Percentiles rank a stretch among this genome's conserved stretches.
phyloP scores from a whole-genome alignment of 2,329 filamentous ascomycete genomes.

The Bipolaris gigantea region DNA sequence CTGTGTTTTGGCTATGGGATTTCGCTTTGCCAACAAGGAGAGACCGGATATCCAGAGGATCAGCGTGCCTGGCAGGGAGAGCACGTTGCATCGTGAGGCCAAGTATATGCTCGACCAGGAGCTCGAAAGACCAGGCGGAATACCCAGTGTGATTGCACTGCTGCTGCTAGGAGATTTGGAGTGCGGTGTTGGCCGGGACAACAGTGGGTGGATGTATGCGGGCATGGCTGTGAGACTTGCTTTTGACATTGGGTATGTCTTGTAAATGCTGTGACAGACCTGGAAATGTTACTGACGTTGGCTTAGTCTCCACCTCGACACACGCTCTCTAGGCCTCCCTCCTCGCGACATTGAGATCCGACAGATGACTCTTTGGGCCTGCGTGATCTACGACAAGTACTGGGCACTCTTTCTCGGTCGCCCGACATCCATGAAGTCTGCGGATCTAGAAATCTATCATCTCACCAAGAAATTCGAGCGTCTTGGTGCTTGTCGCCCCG shows the following conservation, averaged over 20 bases:
- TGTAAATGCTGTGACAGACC: too few relatives aligned
- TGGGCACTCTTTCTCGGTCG: conserved; percentile 60
- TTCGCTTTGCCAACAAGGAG: conserved; percentile 54
- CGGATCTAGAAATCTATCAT: conserved; percentile 55
- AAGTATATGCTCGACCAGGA: conserved; percentile 59
- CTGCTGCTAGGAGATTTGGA: conserved; percentile 58
- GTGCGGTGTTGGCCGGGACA: conserved; percentile 57
- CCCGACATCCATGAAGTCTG: conserved; percentile 57
- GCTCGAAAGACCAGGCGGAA: conserved; percentile 56
- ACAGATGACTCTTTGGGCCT: conserved; percentile 57
- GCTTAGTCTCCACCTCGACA: conserved; percentile 54
- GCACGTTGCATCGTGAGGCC: conserved; percentile 57
- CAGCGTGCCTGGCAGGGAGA: conserved; percentile 53
- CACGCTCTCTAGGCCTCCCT: conserved; percentile 47
- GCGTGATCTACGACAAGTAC: conserved; percentile 57
- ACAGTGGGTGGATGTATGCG: conserved; percentile 58
- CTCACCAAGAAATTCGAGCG: conserved; percentile 52
- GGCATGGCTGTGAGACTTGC: conserved; percentile 45
- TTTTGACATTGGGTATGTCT: conserved; percentile 31
- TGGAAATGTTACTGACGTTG: too few relatives aligned
- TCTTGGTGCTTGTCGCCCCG: conserved; percentile 45
- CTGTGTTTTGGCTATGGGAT: conserved; percentile 56
- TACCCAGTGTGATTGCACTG: conserved; percentile 57
- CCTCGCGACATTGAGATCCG: conserved; percentile 54
- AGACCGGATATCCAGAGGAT: conserved; percentile 55